Evolutionary conservation across 2,329 filamentous ascomycete genomes (phyloP), one percentile per base, ranked within the genome.

Genomic region (Nigrospora sphaerica): DNA sequence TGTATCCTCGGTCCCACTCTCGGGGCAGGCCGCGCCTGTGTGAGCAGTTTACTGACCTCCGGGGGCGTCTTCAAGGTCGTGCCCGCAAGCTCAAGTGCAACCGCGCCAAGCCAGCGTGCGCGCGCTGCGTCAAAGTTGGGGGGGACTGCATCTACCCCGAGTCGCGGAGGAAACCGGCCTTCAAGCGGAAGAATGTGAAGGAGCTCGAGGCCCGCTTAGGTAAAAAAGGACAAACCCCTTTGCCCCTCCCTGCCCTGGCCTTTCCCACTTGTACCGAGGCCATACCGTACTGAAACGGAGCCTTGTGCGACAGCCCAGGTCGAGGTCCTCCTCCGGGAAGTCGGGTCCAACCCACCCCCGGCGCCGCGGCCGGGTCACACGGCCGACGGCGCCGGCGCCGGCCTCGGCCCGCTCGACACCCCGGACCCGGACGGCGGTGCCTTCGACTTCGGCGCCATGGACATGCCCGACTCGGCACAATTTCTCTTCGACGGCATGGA

Each of bases 161-260:
- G 67, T 86, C 90, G 46, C 78, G 90, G 59, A 84, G 88, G 68
- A 95, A 95, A 70, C 88, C 88, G 46, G 86, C 88, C 5, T 85
- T 88, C 17, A 95, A 95, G 71, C 77, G 90, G 58, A 83, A 87
- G 54, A 95, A 95, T 65, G 91, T 95, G 51, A 93, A 87, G 69
- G 85, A 93, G 61, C 72, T 96, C 47, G 92, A 96, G 65, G 88
- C 88, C 53, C 80, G 92, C 59, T 71, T 96, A 61, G 86, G 88
- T 93, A 80, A 54, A 72, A 46, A 31, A 32, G 23, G n/a, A n/a
- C n/a, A n/a, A 28, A 28, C 23, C 23, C 23, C 23, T 28, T 7
- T 28, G 4, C 23, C 23, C 23, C 7, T 6, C 23, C 7, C 23
- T 10, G 19, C 19, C 19, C 19, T 4, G 19, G 23, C 6, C n/a